phyloP scores from a whole-genome alignment of 75 land plant genomes.

The Pinus taeda region DNA sequence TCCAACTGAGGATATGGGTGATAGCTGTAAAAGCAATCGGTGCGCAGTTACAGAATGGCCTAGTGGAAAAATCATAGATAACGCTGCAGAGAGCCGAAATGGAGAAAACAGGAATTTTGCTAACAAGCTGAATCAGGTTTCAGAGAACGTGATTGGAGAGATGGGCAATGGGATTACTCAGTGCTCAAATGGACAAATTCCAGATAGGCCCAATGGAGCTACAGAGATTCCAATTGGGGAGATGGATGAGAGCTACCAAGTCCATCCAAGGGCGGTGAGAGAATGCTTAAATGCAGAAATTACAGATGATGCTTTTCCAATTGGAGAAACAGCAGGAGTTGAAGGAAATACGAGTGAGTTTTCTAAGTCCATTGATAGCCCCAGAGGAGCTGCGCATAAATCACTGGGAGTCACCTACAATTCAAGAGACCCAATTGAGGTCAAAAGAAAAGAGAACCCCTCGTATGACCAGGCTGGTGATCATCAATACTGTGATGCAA shows the following conservation, averaged over 20 bases:
- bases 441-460: conserved; percentile 11
- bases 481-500: conserved; percentile 11
- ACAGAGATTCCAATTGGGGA: background rate
- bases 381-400: background rate
- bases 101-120: too few species aligned
- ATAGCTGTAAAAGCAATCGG: too few species aligned
- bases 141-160: too few species aligned
- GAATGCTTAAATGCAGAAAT: background rate
- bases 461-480: conserved; percentile 9
- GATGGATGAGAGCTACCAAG: background rate
- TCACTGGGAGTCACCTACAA: background rate
- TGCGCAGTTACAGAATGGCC: background rate
- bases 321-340: too few species aligned
- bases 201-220: too few species aligned
- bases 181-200: too few species aligned
- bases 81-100: too few species aligned
- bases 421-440: background rate
- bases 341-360: background rate
- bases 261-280: background rate
- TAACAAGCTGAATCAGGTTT: too few species aligned
- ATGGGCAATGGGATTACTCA: too few species aligned
- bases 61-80: background rate
- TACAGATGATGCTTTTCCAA: background rate
- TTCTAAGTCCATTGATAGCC: background rate
- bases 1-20: background rate